phyloP scores from a whole-genome alignment of 2,329 filamentous ascomycete species.

The Chrysoporthe deuterocubensis region DNA sequence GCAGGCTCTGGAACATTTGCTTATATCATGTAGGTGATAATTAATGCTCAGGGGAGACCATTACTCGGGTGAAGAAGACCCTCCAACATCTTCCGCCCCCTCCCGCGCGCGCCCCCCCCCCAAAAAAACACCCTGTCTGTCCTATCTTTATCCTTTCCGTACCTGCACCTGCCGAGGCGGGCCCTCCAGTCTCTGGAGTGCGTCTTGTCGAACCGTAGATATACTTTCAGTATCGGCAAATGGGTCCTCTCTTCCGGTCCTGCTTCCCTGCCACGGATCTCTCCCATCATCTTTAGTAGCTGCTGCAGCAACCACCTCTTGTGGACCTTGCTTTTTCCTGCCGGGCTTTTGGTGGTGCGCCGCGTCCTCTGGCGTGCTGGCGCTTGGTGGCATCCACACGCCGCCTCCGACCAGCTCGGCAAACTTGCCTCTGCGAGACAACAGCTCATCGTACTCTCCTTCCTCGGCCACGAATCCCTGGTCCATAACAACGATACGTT shows the following conservation, averaged over 20 bases:
- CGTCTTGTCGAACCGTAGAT: constrained; percentile 10
- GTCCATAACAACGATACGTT: constrained; percentile 74
- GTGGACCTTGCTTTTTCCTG: constrained; percentile 14
- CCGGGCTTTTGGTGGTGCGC: not conserved
- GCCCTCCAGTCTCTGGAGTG: constrained; percentile 11
- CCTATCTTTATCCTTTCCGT: not conserved
- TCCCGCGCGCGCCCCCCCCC: no score
- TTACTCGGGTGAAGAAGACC: no score
- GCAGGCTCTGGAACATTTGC: no score
- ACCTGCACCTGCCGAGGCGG: not conserved
- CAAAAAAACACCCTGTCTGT: not conserved
- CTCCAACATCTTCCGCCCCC: no score
- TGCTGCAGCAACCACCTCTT: constrained; percentile 5
- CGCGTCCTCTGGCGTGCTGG: not conserved
- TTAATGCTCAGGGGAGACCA: no score
- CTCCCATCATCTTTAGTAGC: not conserved
- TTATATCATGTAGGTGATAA: no score
- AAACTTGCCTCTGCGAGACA: constrained; percentile 49
- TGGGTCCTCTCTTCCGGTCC: not conserved
- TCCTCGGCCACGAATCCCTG: constrained; percentile 67
- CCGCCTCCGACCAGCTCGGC: constrained; percentile 49
- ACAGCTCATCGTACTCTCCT: constrained; percentile 68
- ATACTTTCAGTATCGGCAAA: not conserved
- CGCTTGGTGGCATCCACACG: constrained; percentile 28
- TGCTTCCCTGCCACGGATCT: not conserved